Percentiles rank a stretch among this genome's conserved stretches.
These are phyloP conservation scores for Sporisorium iseilematis-ciliati DNA, from an alignment of 1,284 basidiomycete species.

Conservation along the genomic window DNA sequence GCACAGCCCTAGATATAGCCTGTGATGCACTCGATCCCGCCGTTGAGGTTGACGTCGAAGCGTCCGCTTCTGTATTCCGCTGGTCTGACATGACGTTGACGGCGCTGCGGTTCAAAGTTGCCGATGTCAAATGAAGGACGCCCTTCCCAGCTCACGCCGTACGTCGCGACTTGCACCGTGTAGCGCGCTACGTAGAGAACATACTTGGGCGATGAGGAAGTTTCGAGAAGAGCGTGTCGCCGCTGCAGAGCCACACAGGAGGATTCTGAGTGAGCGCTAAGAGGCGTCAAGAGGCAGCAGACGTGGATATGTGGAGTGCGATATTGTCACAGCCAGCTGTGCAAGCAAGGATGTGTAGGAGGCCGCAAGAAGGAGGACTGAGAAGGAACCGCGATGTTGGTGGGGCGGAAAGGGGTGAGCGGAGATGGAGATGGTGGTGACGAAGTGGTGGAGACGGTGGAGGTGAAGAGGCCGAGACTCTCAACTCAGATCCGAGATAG, in stretches of 20 bases:
- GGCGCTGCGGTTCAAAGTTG: not conserved
- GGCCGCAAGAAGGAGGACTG: not conserved
- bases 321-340: slow-evolving; percentile 1
- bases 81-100: slow-evolving; percentile 1
- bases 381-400: not conserved
- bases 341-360: not conserved
- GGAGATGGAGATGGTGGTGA: too few relatives aligned
- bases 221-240: not conserved
- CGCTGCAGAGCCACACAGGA: not conserved
- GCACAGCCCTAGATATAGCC: not conserved
- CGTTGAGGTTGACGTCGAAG: not conserved
- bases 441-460: too few relatives aligned
- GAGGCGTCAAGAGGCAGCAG: not conserved
- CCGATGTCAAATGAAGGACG: not conserved
- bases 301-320: slow-evolving; percentile 1
- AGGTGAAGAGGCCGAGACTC: too few relatives aligned
- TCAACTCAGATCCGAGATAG: too few relatives aligned
- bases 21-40: not conserved
- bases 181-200: not conserved
- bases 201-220: not conserved
- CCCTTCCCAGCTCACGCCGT: not conserved
- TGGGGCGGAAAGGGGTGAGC: too few relatives aligned
- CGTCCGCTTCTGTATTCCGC: not conserved
- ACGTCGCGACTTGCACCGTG: slow-evolving; percentile 2
- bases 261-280: not conserved